Percentiles rank a stretch among this genome's conserved stretches.
Evolutionary conservation across 768 basidiomycete genomes (phyloP).

Genomic region (Lentinula boryana): DNA sequence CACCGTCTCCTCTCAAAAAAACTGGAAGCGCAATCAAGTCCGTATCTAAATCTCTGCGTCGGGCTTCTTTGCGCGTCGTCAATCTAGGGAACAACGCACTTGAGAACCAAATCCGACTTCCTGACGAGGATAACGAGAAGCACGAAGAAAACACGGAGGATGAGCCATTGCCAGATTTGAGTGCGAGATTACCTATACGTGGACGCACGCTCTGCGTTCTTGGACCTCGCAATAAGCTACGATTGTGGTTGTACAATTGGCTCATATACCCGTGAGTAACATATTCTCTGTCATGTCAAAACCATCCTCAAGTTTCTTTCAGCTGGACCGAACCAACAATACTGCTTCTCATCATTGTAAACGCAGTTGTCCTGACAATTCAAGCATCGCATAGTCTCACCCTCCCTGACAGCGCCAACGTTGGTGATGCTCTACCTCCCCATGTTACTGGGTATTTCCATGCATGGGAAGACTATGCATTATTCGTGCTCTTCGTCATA

Average conservation of each 20-base stretch:
- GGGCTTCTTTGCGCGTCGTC: slow-evolving; percentile 76
- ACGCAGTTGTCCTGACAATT: slow-evolving; percentile 75
- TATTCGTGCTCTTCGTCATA: slow-evolving; percentile 79
- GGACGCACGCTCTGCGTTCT: slow-evolving; percentile 78
- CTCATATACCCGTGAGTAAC: slow-evolving; percentile 64
- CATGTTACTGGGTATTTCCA: slow-evolving; percentile 71
- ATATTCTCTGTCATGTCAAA: slow-evolving; percentile 1
- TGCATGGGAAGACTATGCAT: slow-evolving; percentile 79
- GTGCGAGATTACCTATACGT: slow-evolving; percentile 47
- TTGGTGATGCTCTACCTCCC: slow-evolving; percentile 34
- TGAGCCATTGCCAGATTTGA: slow-evolving; percentile 36
- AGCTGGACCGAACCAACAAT: slow-evolving; percentile 88
- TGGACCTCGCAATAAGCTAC: slow-evolving; percentile 58
- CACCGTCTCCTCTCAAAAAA: slow-evolving; percentile 55
- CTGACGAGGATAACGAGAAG: slow-evolving; percentile 37
- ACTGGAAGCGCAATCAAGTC: slow-evolving; percentile 54
- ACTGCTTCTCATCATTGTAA: slow-evolving; percentile 75
- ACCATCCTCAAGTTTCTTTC: neutral
- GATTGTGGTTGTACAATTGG: slow-evolving; percentile 59
- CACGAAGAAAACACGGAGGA: slow-evolving; percentile 23
- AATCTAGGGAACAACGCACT: slow-evolving; percentile 61
- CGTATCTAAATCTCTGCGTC: slow-evolving; percentile 49
- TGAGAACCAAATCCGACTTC: slow-evolving; percentile 54
- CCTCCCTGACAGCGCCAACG: slow-evolving; percentile 39
- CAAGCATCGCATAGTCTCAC: slow-evolving; percentile 66